Conservation (phyloP, 2,329 filamentous ascomycete species). For the Phialemoniopsis sp. region DNA sequence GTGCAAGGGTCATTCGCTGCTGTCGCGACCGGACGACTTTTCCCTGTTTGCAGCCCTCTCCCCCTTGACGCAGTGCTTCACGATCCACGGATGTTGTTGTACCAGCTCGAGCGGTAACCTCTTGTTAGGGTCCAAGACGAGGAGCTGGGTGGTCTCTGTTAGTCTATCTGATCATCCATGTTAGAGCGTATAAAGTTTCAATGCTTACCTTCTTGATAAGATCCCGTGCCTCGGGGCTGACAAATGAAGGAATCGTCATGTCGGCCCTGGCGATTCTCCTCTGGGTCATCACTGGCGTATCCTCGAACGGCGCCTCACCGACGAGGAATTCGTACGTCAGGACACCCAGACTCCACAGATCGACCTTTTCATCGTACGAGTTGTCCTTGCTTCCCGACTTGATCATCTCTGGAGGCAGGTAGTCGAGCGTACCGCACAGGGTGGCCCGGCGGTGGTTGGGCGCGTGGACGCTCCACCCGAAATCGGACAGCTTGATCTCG, state of each 20-base stretch:
- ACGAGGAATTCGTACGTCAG: conserved; percentile 95
- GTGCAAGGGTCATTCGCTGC: conserved; percentile 12
- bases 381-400: conserved; percentile 76
- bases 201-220: conserved; percentile 78
- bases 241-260: conserved; percentile 87
- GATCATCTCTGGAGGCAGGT: conserved; percentile 97
- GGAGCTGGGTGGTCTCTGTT: conserved; percentile 49
- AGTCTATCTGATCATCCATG: no score
- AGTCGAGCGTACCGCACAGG: conserved; percentile 96
- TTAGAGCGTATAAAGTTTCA: not conserved
- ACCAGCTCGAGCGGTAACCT: conserved; percentile 86
- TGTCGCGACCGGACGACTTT: conserved; percentile 20
- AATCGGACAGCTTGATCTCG: conserved; percentile 98
- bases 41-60: conserved; percentile 49
- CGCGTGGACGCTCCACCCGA: conserved; percentile 97
- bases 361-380: conserved; percentile 92
- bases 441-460: conserved; percentile 91
- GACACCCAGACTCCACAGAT: conserved; percentile 93
- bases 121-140: conserved; percentile 92
- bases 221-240: conserved; percentile 86
- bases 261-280: conserved; percentile 82
- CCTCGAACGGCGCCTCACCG: conserved; percentile 95
- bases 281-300: conserved; percentile 92
- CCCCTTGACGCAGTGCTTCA: conserved; percentile 84
- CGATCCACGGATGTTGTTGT: conserved; percentile 88